A percentile compares a stretch with the other conserved stretches of the same genome.
These are phyloP conservation scores for Forsythia suspensa DNA, from an alignment of 257 asterid genomes.

Conservation along the genomic window DNA sequence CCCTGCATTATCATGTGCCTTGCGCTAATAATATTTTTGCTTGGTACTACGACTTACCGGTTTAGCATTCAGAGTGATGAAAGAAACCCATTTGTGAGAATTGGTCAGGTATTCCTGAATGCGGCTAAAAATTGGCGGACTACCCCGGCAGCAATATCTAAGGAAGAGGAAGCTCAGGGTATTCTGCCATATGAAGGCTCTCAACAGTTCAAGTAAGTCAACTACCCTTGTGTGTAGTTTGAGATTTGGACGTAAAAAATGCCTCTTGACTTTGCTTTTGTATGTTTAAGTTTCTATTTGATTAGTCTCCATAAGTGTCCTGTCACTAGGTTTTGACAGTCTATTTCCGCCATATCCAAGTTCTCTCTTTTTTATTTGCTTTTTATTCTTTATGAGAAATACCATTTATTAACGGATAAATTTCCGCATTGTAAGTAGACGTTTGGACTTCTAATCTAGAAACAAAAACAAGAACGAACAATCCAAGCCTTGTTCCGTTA, in stretches of 20 bases:
- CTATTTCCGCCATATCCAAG: background rate
- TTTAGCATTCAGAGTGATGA: conserved; percentile 22
- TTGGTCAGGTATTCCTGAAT: conserved; percentile 18
- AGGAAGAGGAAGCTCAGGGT: conserved; percentile 26
- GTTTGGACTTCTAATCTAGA: too few relatives aligned
- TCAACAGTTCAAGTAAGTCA: conserved; percentile 21
- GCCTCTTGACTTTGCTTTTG: background rate
- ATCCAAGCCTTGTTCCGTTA: too few relatives aligned
- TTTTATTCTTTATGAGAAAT: background rate
- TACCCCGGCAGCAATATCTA: conserved; percentile 1
- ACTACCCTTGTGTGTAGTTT: background rate
- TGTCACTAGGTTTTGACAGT: background rate
- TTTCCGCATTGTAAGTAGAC: background rate
- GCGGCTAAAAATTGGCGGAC: conserved; percentile 19
- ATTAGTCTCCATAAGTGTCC: background rate
- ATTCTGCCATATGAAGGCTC: conserved; percentile 10
- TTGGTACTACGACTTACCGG: conserved; percentile 43
- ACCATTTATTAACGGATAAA: background rate
- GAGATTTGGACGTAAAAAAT: background rate
- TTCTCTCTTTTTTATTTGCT: background rate
- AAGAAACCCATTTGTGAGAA: conserved; percentile 23
- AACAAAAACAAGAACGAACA: too few relatives aligned
- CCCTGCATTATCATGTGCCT: conserved; percentile 51
- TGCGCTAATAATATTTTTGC: conserved; percentile 37
- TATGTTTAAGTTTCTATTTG: too few relatives aligned